Evolutionary conservation across 208 protist species (phyloP), one percentile per base, ranked within the genome.

Genomic region (Sergeia podlipaevii): DNA sequence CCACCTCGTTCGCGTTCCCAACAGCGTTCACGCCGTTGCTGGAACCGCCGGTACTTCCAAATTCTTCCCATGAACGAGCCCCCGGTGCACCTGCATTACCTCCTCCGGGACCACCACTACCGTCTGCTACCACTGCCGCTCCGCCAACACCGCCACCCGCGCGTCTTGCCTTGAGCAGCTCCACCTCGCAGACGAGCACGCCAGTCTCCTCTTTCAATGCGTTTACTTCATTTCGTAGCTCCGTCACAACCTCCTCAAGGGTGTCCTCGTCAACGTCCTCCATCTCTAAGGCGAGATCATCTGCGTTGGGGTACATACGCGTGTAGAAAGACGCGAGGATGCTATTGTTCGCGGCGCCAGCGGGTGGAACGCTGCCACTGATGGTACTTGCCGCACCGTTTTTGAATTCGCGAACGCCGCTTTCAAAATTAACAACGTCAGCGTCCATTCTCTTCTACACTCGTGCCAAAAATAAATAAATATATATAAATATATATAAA

Each of bases 211-310:
- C 84, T 8, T 63, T 50, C 23, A 95, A 62, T 21, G 71, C 55
- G 8, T 67, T 76, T n/a, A 92, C 73, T 41, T 95, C 83, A 15
- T 73, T 68, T 2, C 67, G 63, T 15, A 93, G 77, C 67, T 86
- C 72, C 17, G 65, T 46, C 4, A 90, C 52, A 30, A 80, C 44
- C 32, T 78, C 74, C 15, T 51, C 37, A 30, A 89, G 70, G 23
- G 80, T 72, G n/a, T 65, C 61, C 39, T 69, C 21, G 15, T 65
- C 53, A 11, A 82, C 34, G 18, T 69, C 58, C 2, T 51, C 62
- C 2, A 52, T 39, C 21, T 69, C 65, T 4, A 56, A 24, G 2
- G 47, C 45, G 44, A 92, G 69, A 47, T 77, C 80, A 3, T 76
- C 69, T 1, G 59, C 64, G 38, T 69, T 56, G n/a, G 85, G 85